Percentiles rank a stretch among this genome's conserved stretches.
These are phyloP conservation scores for Dianthus caryophyllus DNA, from an alignment of 148 eudicot species.

Conservation along the genomic window DNA sequence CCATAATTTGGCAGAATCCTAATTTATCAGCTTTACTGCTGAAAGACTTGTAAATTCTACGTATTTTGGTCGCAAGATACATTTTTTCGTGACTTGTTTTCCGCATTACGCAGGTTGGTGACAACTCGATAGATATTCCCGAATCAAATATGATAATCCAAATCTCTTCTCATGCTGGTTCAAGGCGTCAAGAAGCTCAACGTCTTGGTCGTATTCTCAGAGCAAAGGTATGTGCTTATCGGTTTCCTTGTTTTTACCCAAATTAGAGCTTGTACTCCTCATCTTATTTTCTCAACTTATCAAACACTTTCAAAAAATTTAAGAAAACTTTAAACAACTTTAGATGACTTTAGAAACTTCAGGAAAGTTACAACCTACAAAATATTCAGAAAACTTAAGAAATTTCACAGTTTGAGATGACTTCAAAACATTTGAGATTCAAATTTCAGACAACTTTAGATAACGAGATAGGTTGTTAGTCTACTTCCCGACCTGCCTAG, in stretches of 20 bases:
- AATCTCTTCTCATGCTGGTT: constrained; percentile 97
- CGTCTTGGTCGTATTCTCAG: constrained; percentile 99
- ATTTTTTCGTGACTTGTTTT: constrained; percentile 4
- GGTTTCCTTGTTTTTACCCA: neutral
- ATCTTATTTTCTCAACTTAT: too few relatives aligned
- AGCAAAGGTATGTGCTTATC: constrained; percentile 63
- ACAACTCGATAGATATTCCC: constrained; percentile 68
- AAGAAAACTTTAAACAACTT: too few relatives aligned
- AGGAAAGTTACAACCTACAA: too few relatives aligned
- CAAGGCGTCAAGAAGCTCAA: constrained; percentile 99
- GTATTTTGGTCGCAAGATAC: neutral
- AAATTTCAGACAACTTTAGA: too few relatives aligned
- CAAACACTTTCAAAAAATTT: too few relatives aligned
- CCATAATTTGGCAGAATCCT: neutral
- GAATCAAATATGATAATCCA: constrained; percentile 91
- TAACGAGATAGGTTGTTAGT: too few relatives aligned
- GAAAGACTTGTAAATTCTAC: neutral
- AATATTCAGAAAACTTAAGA: too few relatives aligned
- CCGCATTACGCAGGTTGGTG: constrained; percentile 46
- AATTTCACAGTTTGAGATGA: too few relatives aligned
- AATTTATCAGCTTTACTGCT: neutral
- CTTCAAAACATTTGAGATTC: too few relatives aligned
- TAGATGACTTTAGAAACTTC: too few relatives aligned
- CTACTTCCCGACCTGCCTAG: neutral
- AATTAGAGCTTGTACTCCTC: too few relatives aligned